Evolutionary conservation across 1,139 yeast genomes (phyloP).

Genomic region (Eremothecium gossypii): DNA sequence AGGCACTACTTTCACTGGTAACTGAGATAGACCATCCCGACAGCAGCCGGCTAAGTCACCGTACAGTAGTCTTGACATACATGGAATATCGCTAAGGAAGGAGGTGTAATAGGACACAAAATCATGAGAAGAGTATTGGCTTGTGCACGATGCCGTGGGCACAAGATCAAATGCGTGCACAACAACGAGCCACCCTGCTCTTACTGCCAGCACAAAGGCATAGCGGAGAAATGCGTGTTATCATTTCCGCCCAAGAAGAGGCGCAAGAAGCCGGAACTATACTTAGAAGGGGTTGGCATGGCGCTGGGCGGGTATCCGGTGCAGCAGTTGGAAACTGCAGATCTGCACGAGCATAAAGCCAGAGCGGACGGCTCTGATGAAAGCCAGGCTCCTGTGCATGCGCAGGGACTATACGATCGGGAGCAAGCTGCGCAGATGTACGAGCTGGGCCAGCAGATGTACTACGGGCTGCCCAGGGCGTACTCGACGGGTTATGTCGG

Average conservation of each 20-base stretch:
- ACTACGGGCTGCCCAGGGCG: no score
- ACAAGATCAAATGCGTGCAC: slow-evolving; percentile 11
- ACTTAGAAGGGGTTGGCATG: background rate
- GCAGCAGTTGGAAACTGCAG: no score
- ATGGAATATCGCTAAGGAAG: background rate
- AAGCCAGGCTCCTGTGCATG: no score
- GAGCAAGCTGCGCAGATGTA: no score
- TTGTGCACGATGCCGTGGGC: slow-evolving; percentile 11
- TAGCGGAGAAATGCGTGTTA: slow-evolving; percentile 10
- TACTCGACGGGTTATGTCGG: no score
- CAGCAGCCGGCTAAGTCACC: no score
- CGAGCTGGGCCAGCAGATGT: background rate
- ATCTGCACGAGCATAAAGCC: no score
- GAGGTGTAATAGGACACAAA: background rate
- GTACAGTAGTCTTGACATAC: no score
- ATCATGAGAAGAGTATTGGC: slow-evolving; percentile 9
- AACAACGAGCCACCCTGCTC: slow-evolving; percentile 11
- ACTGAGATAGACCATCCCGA: no score
- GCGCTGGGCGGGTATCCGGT: background rate
- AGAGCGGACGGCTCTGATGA: no score
- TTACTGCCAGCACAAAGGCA: slow-evolving; percentile 9
- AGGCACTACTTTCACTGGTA: no score
- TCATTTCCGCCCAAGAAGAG: slow-evolving; percentile 9
- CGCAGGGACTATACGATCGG: no score
- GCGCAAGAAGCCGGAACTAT: slow-evolving; percentile 1